These are phyloP conservation scores for Hypoxylon trugodes DNA, from an alignment of 495 filamentous ascomycete genomes.

Conservation along the genomic window DNA sequence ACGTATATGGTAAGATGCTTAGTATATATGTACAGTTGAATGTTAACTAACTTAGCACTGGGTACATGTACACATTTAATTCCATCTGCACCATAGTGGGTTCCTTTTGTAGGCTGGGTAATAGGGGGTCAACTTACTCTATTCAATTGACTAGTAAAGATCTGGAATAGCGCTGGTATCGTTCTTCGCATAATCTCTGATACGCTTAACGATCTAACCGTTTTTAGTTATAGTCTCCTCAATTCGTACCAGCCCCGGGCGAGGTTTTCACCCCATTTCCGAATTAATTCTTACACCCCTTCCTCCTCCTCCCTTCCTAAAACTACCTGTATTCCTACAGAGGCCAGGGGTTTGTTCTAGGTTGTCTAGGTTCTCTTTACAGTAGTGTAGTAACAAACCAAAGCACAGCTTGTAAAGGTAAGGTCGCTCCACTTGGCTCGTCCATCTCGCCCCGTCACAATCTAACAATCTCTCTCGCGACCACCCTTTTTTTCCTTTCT, in stretches of 20 bases:
- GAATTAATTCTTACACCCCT: constrained; percentile 43
- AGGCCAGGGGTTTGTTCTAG: no score
- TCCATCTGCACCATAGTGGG: background rate
- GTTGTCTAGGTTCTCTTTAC: no score
- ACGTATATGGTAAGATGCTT: no score
- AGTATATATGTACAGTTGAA: background rate
- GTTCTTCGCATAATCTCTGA: constrained; percentile 39
- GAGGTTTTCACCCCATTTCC: constrained; percentile 30
- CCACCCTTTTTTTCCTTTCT: constrained; percentile 44
- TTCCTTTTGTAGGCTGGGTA: constrained; percentile 2
- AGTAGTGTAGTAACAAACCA: constrained; percentile 36
- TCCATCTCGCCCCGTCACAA: constrained; percentile 43
- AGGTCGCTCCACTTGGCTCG: constrained; percentile 37
- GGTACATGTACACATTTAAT: background rate
- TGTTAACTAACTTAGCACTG: background rate
- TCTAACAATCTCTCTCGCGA: constrained; percentile 40
- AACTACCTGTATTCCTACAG: constrained; percentile 28
- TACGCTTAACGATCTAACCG: constrained; percentile 28
- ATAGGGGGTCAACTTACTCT: constrained; percentile 19
- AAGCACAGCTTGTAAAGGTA: constrained; percentile 30
- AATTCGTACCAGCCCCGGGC: constrained; percentile 37
- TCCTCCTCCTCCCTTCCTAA: constrained; percentile 36
- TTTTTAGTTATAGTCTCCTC: constrained; percentile 23
- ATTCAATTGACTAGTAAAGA: constrained; percentile 15
- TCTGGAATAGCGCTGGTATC: constrained; percentile 13